Percentiles rank a stretch among this genome's conserved stretches.
phyloP scores from a whole-genome alignment of 2,329 filamentous ascomycete genomes.

The Monosporascus sp. region DNA sequence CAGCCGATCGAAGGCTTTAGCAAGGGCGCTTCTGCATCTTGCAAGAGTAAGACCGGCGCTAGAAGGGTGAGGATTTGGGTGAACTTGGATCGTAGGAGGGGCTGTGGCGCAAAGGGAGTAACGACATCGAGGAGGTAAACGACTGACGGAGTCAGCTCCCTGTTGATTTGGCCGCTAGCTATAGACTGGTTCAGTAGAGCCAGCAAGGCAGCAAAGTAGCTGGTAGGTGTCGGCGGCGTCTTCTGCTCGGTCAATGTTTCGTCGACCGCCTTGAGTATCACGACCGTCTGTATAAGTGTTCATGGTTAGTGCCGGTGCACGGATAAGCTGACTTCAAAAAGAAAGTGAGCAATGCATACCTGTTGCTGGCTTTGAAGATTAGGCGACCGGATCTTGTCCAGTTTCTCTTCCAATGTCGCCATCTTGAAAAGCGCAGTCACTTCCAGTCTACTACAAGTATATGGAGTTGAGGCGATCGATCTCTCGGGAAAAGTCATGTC shows the following conservation, averaged over 20 bases:
- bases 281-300: slow-evolving; percentile 55
- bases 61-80: slow-evolving; percentile 84
- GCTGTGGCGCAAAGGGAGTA: slow-evolving; percentile 75
- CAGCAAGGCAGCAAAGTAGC: slow-evolving; percentile 92
- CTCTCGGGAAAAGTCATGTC: neutral
- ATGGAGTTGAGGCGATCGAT: neutral
- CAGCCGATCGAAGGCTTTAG: slow-evolving; percentile 86
- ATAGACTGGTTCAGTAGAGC: slow-evolving; percentile 78
- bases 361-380: slow-evolving; percentile 94
- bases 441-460: neutral
- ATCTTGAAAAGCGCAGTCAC: slow-evolving; percentile 31
- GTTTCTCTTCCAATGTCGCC: slow-evolving; percentile 72
- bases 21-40: slow-evolving; percentile 80
- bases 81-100: slow-evolving; percentile 91
- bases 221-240: slow-evolving; percentile 75
- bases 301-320: slow-evolving; percentile 8
- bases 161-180: slow-evolving; percentile 63
- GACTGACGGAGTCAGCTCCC: slow-evolving; percentile 76
- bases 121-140: slow-evolving; percentile 95
- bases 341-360: slow-evolving; percentile 42
- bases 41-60: slow-evolving; percentile 73
- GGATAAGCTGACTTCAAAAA: neutral
- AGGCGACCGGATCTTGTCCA: slow-evolving; percentile 95
- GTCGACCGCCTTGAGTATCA: slow-evolving; percentile 87
- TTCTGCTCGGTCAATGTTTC: slow-evolving; percentile 87